Percentiles rank a stretch among this genome's conserved stretches.
Evolutionary conservation across 345 rosid species (phyloP).

Genomic region (Turnera subulata): DNA sequence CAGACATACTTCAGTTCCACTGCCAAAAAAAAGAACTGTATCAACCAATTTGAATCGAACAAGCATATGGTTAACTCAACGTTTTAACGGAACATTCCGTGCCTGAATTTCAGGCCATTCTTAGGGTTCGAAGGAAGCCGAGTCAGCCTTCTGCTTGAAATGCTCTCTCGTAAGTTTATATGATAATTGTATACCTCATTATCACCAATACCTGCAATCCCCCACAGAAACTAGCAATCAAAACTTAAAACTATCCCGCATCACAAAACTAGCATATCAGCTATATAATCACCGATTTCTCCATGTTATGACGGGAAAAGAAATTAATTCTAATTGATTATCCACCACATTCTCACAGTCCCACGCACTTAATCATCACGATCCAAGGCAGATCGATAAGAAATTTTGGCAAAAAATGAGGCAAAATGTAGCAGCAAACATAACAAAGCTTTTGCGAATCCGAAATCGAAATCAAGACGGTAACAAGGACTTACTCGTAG

Average conservation of each 20-base stretch:
- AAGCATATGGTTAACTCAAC: constrained; percentile 1
- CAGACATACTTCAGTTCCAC: constrained; percentile 75
- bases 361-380: too few relatives aligned
- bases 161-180: constrained; percentile 51
- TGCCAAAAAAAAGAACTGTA: constrained; percentile 24
- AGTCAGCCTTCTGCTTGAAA: constrained; percentile 36
- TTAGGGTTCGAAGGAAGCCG: constrained; percentile 68
- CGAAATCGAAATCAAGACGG: not conserved
- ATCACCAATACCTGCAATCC: constrained; percentile 52
- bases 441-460: not conserved
- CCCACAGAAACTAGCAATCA: not conserved
- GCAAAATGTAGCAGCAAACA: not conserved
- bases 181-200: constrained; percentile 48
- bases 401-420: not conserved
- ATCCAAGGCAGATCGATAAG: too few relatives aligned
- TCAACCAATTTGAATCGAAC: constrained; percentile 1
- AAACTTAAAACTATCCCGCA: not conserved
- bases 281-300: too few relatives aligned
- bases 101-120: constrained; percentile 75
- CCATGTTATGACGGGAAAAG: too few relatives aligned
- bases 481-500: constrained; percentile 57
- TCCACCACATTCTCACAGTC: too few relatives aligned
- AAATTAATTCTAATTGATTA: too few relatives aligned
- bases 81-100: constrained; percentile 8
- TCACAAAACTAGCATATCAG: not conserved